Conservation (phyloP, 306 rosid species). For the Lathyrus sativus region DNA sequence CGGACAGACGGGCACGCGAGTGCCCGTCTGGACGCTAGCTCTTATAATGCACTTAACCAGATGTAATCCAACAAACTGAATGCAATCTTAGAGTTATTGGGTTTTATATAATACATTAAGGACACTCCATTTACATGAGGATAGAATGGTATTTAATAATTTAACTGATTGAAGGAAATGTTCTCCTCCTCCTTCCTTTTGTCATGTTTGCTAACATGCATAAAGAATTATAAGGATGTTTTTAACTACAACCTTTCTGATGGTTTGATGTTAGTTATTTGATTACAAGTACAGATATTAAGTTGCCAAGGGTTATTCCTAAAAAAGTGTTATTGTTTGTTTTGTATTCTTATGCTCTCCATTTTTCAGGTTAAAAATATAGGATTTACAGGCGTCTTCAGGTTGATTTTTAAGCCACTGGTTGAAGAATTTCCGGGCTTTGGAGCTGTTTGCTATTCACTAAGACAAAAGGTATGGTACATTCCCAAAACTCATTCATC, state of each 20-base stretch:
- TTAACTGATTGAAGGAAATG: conserved; percentile 10
- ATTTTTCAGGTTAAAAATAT: conserved; percentile 77
- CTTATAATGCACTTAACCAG: conserved; percentile 4
- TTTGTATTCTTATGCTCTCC: conserved; percentile 35
- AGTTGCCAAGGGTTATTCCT: conserved; percentile 16
- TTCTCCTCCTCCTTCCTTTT: neutral
- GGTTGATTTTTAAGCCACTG: conserved; percentile 91
- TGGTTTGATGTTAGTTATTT: neutral
- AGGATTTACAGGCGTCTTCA: conserved; percentile 94
- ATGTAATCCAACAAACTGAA: conserved; percentile 28
- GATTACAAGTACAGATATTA: conserved; percentile 16
- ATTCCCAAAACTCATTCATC: conserved; percentile 31
- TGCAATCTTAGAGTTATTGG: conserved; percentile 13
- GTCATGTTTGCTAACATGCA: conserved; percentile 16
- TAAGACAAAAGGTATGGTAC: conserved; percentile 75
- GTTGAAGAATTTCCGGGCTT: conserved; percentile 92
- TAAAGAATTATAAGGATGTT: conserved; percentile 16
- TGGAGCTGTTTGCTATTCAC: conserved; percentile 93
- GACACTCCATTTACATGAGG: neutral
- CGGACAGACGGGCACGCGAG: too few relatives aligned
- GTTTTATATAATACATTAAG: conserved; percentile 8
- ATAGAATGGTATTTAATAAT: neutral
- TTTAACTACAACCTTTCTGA: conserved; percentile 27
- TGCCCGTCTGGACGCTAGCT: too few relatives aligned
- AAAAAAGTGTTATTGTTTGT: conserved; percentile 30